Evolutionary conservation across 345 rosid species (phyloP).

Genomic region (Citrus trifoliata): DNA sequence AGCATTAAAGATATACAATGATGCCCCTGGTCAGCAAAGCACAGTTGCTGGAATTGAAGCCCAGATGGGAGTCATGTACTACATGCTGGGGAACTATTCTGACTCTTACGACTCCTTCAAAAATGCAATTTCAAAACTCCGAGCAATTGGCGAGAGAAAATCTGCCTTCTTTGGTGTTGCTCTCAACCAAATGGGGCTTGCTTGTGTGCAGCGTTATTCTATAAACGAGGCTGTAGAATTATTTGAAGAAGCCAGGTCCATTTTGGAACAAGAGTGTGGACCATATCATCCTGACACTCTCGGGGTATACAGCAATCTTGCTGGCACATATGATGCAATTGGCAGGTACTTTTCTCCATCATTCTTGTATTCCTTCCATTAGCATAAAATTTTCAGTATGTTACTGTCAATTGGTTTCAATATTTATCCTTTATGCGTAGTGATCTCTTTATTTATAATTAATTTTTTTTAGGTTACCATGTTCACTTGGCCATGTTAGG

Average conservation of each 20-base stretch:
- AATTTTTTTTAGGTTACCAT: background rate
- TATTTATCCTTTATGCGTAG: background rate
- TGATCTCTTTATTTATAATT: background rate
- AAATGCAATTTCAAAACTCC: constrained; percentile 59
- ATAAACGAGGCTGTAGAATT: constrained; percentile 76
- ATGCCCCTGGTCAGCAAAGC: constrained; percentile 74
- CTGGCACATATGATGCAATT: constrained; percentile 90
- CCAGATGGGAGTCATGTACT: constrained; percentile 88
- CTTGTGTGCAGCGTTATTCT: constrained; percentile 69
- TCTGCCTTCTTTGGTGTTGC: constrained; percentile 84
- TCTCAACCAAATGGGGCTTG: constrained; percentile 90
- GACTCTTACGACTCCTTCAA: constrained; percentile 73
- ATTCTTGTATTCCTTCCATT: constrained; percentile 12
- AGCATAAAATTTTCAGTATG: background rate
- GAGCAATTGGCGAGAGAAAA: constrained; percentile 74
- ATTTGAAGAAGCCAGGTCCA: constrained; percentile 77
- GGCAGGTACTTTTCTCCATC: constrained; percentile 57
- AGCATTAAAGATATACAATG: constrained; percentile 62
- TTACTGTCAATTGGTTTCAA: background rate
- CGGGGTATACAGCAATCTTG: constrained; percentile 87
- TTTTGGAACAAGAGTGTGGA: constrained; percentile 78
- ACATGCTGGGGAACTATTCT: constrained; percentile 73
- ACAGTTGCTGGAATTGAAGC: constrained; percentile 88
- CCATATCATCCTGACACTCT: constrained; percentile 87
- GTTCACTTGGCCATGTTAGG: background rate